phyloP scores from a whole-genome alignment of 129 eudicot genomes.

The Flaveria robusta region DNA sequence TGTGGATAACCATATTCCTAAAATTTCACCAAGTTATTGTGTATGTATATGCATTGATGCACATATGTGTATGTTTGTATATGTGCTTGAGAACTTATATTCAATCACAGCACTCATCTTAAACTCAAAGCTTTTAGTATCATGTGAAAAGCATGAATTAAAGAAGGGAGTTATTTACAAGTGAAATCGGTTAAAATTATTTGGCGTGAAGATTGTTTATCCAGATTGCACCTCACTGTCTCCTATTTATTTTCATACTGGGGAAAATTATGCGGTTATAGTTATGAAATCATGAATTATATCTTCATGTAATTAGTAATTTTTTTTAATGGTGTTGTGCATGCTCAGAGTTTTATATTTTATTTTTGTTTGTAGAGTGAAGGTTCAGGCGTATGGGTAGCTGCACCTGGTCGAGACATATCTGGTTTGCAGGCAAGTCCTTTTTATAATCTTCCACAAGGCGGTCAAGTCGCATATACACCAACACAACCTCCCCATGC shows the following conservation, averaged over 20 bases:
- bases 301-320: background rate
- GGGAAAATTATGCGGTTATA: background rate
- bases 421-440: conserved; percentile 67
- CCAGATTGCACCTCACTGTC: background rate
- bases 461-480: conserved; percentile 76
- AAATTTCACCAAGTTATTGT: background rate
- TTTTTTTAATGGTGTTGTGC: background rate
- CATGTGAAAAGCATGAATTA: background rate
- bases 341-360: background rate
- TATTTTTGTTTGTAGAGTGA: conserved; percentile 55
- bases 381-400: conserved; percentile 74
- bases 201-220: background rate
- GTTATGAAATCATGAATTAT: background rate
- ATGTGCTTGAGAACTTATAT: background rate
- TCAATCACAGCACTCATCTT: background rate
- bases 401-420: conserved; percentile 70
- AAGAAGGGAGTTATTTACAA: background rate
- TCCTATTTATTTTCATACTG: too few species aligned
- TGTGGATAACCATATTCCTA: background rate
- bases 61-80: background rate
- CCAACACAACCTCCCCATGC: conserved; percentile 77
- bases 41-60: background rate
- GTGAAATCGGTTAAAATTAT: background rate
- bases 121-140: background rate
- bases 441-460: conserved; percentile 80